A percentile compares a stretch with the other conserved stretches of the same genome.
Conservation (phyloP, 2,329 filamentous ascomycete genomes). For the Pseudovirgaria hyperparasitica region DNA sequence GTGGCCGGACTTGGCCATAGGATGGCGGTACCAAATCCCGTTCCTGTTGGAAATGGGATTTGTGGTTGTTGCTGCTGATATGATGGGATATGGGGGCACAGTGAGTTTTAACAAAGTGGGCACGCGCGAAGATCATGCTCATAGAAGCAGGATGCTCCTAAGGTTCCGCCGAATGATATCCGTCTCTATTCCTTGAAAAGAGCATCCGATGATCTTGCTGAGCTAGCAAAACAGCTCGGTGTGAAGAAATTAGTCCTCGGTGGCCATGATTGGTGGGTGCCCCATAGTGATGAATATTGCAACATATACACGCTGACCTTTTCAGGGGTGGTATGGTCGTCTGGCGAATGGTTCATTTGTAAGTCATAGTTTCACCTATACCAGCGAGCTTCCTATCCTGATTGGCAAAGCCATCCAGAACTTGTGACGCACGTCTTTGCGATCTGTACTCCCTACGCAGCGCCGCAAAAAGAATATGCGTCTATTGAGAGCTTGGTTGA, state of each 20-base stretch:
- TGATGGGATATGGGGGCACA: constrained; percentile 75
- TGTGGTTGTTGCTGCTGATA: constrained; percentile 71
- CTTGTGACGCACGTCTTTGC: constrained; percentile 65
- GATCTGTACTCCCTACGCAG: constrained; percentile 63
- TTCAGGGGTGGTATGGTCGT: constrained; percentile 60
- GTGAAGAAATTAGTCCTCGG: constrained; percentile 59
- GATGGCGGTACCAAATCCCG: constrained; percentile 85
- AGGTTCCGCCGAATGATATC: constrained; percentile 47
- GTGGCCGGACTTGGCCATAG: constrained; percentile 70
- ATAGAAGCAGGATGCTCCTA: constrained; percentile 29
- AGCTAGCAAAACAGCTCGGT: constrained; percentile 49
- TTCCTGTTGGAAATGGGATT: constrained; percentile 58
- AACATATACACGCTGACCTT: constrained; percentile 1
- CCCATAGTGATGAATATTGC: not conserved
- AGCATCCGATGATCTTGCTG: constrained; percentile 61
- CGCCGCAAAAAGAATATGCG: constrained; percentile 40
- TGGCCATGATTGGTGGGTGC: constrained; percentile 74
- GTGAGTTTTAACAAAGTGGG: constrained; percentile 27
- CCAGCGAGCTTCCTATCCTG: constrained; percentile 3
- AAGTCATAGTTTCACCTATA: constrained; percentile 3
- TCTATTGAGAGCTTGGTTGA: constrained; percentile 49
- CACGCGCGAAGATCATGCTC: too few relatives aligned
- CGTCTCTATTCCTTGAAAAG: constrained; percentile 58
- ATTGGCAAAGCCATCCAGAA: constrained; percentile 41
- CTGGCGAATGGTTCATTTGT: constrained; percentile 60